phyloP scores from a whole-genome alignment of 2,329 filamentous ascomycete genomes.

The Leptographium procerum region DNA sequence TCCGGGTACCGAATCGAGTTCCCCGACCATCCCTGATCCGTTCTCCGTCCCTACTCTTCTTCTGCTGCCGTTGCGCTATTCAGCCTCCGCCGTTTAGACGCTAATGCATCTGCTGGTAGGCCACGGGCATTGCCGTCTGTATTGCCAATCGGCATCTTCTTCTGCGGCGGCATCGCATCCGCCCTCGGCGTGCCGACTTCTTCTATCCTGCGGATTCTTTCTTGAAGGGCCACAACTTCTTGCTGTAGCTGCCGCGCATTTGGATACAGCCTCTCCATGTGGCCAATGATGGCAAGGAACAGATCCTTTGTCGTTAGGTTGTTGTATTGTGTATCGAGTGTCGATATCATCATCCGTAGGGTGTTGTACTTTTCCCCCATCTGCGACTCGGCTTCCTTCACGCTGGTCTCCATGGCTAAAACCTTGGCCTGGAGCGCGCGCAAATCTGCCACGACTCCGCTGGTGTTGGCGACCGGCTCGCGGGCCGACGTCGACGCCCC shows the following conservation, averaged over 20 bases:
- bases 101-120: not conserved
- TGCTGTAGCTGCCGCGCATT: conserved; percentile 10
- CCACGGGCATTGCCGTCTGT: not conserved
- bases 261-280: conserved; percentile 22
- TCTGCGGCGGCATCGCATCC: not conserved
- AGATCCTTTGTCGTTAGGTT: conserved; percentile 34
- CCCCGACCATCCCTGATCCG: not conserved
- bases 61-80: not conserved
- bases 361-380: conserved; percentile 19
- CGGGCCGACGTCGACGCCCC: not conserved
- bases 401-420: not conserved
- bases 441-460: not conserved
- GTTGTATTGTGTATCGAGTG: conserved; percentile 35
- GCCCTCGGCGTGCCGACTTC: not conserved
- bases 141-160: not conserved
- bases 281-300: conserved; percentile 26
- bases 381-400: conserved; percentile 13
- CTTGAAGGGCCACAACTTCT: not conserved
- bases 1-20: not conserved
- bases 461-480: not conserved
- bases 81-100: not conserved
- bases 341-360: conserved; percentile 24
- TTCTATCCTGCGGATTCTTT: not conserved
- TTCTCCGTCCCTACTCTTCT: no score
- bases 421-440: not conserved